Evolutionary conservation across 2,329 filamentous ascomycete genomes (phyloP), one percentile per base, ranked within the genome.

Genomic region (Penicillium sp.): DNA sequence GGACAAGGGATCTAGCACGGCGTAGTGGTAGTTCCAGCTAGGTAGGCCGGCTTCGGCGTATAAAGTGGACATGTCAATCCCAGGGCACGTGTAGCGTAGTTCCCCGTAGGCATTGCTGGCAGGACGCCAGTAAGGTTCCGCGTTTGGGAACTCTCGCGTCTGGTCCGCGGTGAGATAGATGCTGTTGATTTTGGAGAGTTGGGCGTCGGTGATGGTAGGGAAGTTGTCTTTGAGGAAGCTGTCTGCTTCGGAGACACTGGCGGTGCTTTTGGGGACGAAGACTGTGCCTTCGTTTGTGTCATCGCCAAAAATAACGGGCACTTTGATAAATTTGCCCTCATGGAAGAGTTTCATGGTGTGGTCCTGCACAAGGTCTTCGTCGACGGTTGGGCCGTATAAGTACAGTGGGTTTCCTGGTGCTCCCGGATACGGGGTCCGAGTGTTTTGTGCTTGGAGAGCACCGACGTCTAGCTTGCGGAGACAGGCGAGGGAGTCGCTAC

Each of bases 11-110:
- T 91, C 88, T 43, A 85, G 76, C 3, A 91, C 89, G 56, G 88
- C 83, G 76, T 87, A 91, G 43, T 84, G 84, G 70, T 93, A 93
- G 69, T 86, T 88, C 82, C 85, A 93, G 24, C 81, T 84, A 1
- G 18, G 70, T 27, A 36, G 41, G 31, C 67, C 66, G 37, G 69
- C 66, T 27, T 69, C 64, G 2, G 75, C 73, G 47, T 77, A 77
- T 1, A 76, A 72, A 9, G 77, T 69, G 1, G 80, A 82, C 68
- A 88, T 75, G 73, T 80, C 83, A 40, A 88, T 78, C 0, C 83
- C 83, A 0, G 87, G 85, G 63, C 88, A 90, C 64, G 79, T 86
- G 71, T 89, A 89, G 5, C 86, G 80, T 65, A 89, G 79, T 62
- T 90, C 86, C 16, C 87, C 87, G 63, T 89, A 88, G 4, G 81